These are phyloP conservation scores for Closterium sp. DNA, from an alignment of 139 green algal species.

Conservation along the genomic window DNA sequence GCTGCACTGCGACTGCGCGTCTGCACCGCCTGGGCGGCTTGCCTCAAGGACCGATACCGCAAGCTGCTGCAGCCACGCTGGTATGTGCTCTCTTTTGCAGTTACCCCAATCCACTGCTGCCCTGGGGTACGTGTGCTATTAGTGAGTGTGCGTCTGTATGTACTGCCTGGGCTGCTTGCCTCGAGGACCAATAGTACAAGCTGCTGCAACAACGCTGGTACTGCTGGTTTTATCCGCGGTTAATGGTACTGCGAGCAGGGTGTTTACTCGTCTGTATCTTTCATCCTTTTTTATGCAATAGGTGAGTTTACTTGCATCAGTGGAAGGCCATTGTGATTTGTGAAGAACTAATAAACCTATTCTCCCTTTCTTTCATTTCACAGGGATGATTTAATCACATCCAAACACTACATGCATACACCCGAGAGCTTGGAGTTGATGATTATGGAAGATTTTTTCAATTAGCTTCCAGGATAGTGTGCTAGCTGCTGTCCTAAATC, in stretches of 20 bases:
- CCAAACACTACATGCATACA: slow-evolving; percentile 2
- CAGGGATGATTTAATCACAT: neutral
- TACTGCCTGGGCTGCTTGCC: neutral
- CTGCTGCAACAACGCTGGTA: neutral
- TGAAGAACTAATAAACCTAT: no score
- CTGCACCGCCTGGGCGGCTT: neutral
- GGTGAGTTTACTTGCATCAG: no score
- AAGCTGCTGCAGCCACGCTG: slow-evolving; percentile 1
- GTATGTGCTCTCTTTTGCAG: neutral
- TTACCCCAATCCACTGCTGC: no score
- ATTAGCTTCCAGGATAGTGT: neutral
- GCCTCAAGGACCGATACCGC: neutral
- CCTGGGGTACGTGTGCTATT: no score
- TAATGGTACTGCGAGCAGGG: no score
- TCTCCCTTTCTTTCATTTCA: neutral
- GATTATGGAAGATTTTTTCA: neutral
- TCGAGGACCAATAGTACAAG: neutral
- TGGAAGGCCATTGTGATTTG: no score
- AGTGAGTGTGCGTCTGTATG: neutral
- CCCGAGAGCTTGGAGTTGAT: neutral
- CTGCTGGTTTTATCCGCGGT: no score
- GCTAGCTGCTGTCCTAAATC: no score
- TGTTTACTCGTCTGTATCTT: no score
- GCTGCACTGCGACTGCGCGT: neutral
- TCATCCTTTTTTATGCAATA: no score